Evolutionary conservation across 2,329 filamentous ascomycete species (phyloP), one percentile per base, ranked within the genome.

Genomic region (Ciborinia camelliae): DNA sequence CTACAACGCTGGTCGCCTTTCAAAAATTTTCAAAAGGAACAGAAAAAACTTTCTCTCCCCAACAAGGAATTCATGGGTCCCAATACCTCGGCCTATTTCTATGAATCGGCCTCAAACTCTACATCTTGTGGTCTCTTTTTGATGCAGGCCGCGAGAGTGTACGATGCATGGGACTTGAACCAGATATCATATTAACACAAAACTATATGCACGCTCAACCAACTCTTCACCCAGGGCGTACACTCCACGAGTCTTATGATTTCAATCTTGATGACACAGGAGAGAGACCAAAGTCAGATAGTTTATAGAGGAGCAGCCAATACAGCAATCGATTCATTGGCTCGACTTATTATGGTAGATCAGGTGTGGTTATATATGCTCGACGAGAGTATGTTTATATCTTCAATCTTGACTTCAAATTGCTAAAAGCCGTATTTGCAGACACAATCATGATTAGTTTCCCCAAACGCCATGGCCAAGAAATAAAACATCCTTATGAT

Each of bases 331-430:
- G 43, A 63, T 61, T 4, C 15, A 28, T 28, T 66, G 53, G 23
- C 68, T 4, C 60, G 67, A 7, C 64, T 79, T 0, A 66, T 79
- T 8, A 80, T 80, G 78, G 77, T 79, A 4, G 79, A 79, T 54
- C 78, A 80, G 51, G 70, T 80, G 0, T 80, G 79, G 78, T 72
- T 80, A 69, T 80, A 76, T 73, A 74, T 80, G 43, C 67, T 79
- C 1, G 77, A 79, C 61, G 73, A 73, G 32, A 50, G 71, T 71
- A 71, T 68, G 63, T 62, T 14, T 26, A 2, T 0, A 7, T 26
- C 9, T 18, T n/a, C 32, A 18, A 65, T 14, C n/a, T 28, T 35
- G 3, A 28, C 9, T n/a, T n/a, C n/a, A n/a, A n/a, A n/a, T n/a
- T n/a, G n/a, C n/a, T n/a, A n/a, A n/a, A n/a, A n/a, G n/a, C n/a